These are phyloP conservation scores for Hordeum marinum DNA, from an alignment of 176 grass and related monocot species.

Conservation along the genomic window DNA sequence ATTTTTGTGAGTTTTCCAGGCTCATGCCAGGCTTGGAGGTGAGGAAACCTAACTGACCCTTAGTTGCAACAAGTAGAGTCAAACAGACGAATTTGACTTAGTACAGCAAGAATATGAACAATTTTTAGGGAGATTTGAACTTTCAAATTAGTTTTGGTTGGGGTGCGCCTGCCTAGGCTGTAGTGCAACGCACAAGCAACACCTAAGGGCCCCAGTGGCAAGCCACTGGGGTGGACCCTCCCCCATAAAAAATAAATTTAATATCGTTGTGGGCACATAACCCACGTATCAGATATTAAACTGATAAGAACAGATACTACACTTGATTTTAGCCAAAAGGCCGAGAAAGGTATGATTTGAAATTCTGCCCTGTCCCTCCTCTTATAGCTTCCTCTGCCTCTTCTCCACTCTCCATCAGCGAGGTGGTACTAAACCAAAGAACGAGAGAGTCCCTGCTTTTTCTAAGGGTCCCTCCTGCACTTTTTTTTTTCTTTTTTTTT, in stretches of 20 bases:
- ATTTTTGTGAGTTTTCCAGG: too few species aligned
- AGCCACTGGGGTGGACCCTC: neutral
- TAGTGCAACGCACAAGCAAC: neutral
- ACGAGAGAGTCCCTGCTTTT: neutral
- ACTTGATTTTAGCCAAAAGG: conserved; percentile 89
- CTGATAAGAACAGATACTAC: conserved; percentile 92
- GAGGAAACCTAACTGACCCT: too few species aligned
- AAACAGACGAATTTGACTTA: too few species aligned
- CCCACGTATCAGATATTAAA: conserved; percentile 84
- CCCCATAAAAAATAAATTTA: conserved; percentile 63
- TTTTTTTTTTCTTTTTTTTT: too few species aligned
- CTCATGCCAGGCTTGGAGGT: too few species aligned
- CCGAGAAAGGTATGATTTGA: conserved; percentile 54
- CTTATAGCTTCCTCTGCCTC: neutral
- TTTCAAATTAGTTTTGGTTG: neutral
- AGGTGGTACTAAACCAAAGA: neutral
- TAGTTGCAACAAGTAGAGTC: too few species aligned
- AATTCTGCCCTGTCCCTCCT: fast-evolving
- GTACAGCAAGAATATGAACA: too few species aligned
- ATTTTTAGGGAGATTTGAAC: neutral
- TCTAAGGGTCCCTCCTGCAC: too few species aligned
- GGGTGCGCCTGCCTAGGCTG: neutral
- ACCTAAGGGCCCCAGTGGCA: neutral
- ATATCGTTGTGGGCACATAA: conserved; percentile 48
- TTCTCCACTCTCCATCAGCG: fast-evolving